Evolutionary conservation across 2,329 filamentous ascomycete species (phyloP), one percentile per base, ranked within the genome.

Genomic region (Penicillium freii): DNA sequence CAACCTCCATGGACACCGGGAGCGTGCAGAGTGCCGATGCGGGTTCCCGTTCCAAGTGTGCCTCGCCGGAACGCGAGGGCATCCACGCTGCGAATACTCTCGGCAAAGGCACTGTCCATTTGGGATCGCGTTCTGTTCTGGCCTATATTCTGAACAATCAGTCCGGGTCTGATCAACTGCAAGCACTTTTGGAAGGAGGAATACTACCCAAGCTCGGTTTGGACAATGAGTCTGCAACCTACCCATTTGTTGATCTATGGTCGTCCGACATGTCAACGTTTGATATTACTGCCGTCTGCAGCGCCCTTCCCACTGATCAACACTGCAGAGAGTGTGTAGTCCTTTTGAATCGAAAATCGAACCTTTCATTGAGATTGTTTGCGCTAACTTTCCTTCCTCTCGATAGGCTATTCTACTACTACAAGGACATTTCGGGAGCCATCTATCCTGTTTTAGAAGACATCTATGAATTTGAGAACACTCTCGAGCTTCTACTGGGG

Each of bases 241-340:
- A 87, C 66, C 84, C 84, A 7, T 87, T 87, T 64, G 83, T 87
- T 29, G 84, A 87, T 65, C 72, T 87, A 3, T 87, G 84, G 84
- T 85, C 84, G 6, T 83, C 82, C 2, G 83, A 86, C 56, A 83
- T 81, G 49, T 84, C 82, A 1, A 76, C 82, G 6, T 78, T 82
- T 59, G 81, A 84, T 64, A 78, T 84, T 5, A 80, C 77, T 56
- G 83, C 85, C 51, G 77, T 87, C 2, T 83, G 82, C 36, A 83
- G 82, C 62, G 82, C 83, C 1, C 72, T 87, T 33, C 84, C 84
- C 0, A 80, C 75, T 58, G 84, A 87, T 65, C 74, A 79, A 23
- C 81, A 86, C 64, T 84, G 84, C 63, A 75, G 83, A 62, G 80
- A 77, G 75, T 79, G 40, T 67, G 77, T 71, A 21, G 40, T 19